phyloP scores from a whole-genome alignment of 352 stramenopile genomes.

The Phytopythium boreale region DNA sequence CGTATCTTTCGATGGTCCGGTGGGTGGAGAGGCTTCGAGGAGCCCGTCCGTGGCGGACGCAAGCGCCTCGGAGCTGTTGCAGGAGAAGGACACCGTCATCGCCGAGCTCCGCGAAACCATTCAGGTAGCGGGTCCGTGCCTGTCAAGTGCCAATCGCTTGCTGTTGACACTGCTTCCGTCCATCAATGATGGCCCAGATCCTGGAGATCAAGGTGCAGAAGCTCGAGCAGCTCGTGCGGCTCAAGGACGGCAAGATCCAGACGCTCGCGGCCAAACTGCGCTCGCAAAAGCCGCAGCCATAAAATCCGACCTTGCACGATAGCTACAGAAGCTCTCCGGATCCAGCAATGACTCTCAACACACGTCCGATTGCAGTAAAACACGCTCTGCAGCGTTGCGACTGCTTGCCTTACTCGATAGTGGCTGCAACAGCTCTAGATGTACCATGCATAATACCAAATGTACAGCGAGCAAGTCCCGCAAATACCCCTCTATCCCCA shows the following conservation, averaged over 20 bases:
- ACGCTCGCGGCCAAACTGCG: conserved; percentile 83
- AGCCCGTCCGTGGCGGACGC: neutral
- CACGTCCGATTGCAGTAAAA: neutral
- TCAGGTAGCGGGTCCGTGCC: conserved; percentile 24
- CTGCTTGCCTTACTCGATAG: neutral
- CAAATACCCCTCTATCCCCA: conserved; percentile 42
- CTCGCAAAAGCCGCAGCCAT: conserved; percentile 59
- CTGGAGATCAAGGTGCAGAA: conserved; percentile 95
- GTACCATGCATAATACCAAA: neutral
- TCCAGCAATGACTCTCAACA: neutral
- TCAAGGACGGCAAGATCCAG: conserved; percentile 94
- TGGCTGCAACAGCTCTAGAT: neutral
- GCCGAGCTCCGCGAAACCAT: conserved; percentile 86
- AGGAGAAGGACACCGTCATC: conserved; percentile 81
- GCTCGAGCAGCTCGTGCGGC: conserved; percentile 91
- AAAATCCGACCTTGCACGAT: neutral
- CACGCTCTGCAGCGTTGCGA: neutral
- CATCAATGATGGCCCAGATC: conserved; percentile 45
- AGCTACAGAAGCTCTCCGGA: neutral
- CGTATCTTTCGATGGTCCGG: neutral
- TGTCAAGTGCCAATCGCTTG: neutral
- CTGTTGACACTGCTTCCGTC: neutral
- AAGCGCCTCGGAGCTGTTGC: conserved; percentile 16
- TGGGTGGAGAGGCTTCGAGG: neutral
- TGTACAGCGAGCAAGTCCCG: neutral